Conservation (phyloP, 1,284 basidiomycete species). For the Taiwanofungus camphoratus region DNA sequence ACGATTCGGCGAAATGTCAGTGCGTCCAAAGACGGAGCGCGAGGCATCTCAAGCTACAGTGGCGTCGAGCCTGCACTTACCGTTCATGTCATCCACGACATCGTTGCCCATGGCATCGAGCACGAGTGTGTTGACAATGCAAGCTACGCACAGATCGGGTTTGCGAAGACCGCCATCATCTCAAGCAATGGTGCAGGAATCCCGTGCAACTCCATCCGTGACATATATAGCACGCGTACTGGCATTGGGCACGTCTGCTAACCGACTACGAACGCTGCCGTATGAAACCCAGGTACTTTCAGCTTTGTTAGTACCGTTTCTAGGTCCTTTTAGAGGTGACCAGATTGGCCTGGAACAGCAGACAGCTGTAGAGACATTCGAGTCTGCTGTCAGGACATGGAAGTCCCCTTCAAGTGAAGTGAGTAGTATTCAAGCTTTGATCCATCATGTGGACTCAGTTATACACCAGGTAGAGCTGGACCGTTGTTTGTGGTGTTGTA, state of each 20-base stretch:
- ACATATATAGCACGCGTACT: slow-evolving; percentile 28
- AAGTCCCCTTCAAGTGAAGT: slow-evolving; percentile 44
- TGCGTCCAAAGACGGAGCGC: slow-evolving; percentile 27
- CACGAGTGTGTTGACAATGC: slow-evolving; percentile 19
- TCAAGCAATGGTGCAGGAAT: slow-evolving; percentile 25
- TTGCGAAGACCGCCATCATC: slow-evolving; percentile 35
- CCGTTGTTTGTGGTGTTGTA: slow-evolving; percentile 63
- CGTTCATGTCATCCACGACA: slow-evolving; percentile 42
- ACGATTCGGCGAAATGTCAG: slow-evolving; percentile 34
- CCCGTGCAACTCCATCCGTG: slow-evolving; percentile 29
- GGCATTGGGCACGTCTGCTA: slow-evolving; percentile 30
- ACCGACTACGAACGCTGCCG: slow-evolving; percentile 36
- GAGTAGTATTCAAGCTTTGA: slow-evolving; percentile 7
- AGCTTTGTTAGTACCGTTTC: slow-evolving; percentile 51
- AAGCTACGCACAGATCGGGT: slow-evolving; percentile 28
- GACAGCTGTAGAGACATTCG: slow-evolving; percentile 56
- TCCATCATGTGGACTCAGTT: too few relatives aligned
- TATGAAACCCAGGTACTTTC: slow-evolving; percentile 54
- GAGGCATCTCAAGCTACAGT: slow-evolving; percentile 29
- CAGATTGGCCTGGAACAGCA: slow-evolving; percentile 45
- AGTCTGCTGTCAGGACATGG: slow-evolving; percentile 53
- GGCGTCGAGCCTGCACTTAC: slow-evolving; percentile 38
- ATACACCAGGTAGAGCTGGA: slow-evolving; percentile 49
- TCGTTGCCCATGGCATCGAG: slow-evolving; percentile 25
- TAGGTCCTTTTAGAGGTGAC: slow-evolving; percentile 30